Evolutionary conservation across 2,329 filamentous ascomycete genomes (phyloP), one percentile per base, ranked within the genome.

Genomic region (Aspergillus candidus): DNA sequence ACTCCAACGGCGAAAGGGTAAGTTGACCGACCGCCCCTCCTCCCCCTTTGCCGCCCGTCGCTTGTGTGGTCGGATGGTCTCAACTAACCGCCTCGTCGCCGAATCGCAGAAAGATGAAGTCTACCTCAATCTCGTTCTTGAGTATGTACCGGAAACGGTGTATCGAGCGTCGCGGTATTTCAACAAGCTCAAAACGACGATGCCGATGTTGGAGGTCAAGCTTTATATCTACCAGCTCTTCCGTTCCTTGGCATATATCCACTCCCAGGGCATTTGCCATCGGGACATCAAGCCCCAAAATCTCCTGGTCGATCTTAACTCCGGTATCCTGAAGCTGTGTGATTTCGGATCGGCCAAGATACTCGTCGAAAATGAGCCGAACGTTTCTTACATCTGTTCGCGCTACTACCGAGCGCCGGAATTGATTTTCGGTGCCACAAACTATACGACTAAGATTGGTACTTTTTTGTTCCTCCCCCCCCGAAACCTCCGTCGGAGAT

Each of bases 401-500:
- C 83, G 93, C 62, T 98, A 98, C 77, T 98, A 98, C 76, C 85
- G 93, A 63, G 93, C 93, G 39, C 93, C 93, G 2, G 93, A 98
- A 70, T 78, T 98, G 66, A 98, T 98, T 62, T 98, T 98, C 63
- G 93, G 93, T 57, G 93, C 93, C 32, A 98, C 93, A 41, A 98
- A 98, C 74, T 98, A 98, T 75, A 97, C 93, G 46, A 97, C 93
- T 57, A 98, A 98, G 77, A 98, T 98, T 69, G 93, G 93, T 98
- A 81, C 70, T 84, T 66, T 32, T 17, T 32, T 36, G 18, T 11
- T 12, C n/a, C 12, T 30, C 11, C 14, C 32, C 15, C 15, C 11
- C 27, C 15, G 10, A 12, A 33, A 15, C 41, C 31, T 22, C 12
- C 34, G 38, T 29, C n/a, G 3, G 27, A 32, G 30, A 13, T 18